phyloP scores from a whole-genome alignment of 768 basidiomycete species.

The Lactarius tabidus region DNA sequence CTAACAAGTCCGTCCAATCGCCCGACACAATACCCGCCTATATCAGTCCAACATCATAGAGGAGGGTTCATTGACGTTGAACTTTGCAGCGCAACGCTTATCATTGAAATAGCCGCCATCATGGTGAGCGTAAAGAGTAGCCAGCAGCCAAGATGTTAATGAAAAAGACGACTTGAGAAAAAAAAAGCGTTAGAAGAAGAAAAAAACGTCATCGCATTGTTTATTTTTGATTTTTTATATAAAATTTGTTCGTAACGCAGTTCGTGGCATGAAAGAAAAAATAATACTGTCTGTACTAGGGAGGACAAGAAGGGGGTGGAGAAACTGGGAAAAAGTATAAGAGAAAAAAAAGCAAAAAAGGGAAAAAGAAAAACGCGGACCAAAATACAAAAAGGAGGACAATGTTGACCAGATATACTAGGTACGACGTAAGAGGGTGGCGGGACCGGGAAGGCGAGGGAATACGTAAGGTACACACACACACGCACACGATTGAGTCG shows the following conservation, averaged over 20 bases:
- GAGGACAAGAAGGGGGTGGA: neutral
- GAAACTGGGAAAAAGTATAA: neutral
- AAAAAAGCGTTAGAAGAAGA: neutral
- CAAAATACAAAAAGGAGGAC: neutral
- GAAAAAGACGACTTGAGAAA: too few species aligned
- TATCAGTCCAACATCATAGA: too few species aligned
- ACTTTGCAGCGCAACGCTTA: neutral
- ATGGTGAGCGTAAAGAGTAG: too few species aligned
- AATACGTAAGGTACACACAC: slow-evolving; percentile 6
- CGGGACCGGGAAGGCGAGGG: neutral
- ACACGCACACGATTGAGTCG: neutral
- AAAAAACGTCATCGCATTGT: slow-evolving; percentile 19
- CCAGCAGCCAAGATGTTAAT: neutral
- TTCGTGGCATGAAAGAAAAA: slow-evolving; percentile 8
- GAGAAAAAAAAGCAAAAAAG: slow-evolving; percentile 1
- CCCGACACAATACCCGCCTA: too few species aligned
- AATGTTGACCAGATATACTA: neutral
- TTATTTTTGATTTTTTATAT: slow-evolving; percentile 14
- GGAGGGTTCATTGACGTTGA: too few species aligned
- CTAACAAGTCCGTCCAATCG: too few species aligned
- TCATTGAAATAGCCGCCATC: too few species aligned
- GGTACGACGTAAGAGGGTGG: neutral
- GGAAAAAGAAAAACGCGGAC: neutral
- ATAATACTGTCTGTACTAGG: slow-evolving; percentile 1
- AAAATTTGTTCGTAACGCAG: slow-evolving; percentile 10